Base-by-base conservation (phyloP, 2,329 filamentous ascomycete genomes). In the Leptographium wingfieldii region DNA sequence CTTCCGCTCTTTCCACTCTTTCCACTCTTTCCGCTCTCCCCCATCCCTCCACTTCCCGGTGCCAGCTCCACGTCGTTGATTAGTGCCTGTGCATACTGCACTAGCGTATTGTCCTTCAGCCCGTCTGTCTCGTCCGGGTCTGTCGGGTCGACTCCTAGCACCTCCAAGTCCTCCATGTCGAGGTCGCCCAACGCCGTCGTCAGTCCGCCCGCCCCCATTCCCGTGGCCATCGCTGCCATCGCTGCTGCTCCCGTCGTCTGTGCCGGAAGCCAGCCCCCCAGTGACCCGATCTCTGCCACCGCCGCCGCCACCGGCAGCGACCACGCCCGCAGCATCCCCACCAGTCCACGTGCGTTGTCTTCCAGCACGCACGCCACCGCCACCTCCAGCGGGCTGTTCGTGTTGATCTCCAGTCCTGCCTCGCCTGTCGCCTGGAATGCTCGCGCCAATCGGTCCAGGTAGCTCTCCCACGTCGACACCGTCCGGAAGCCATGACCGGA, bases 331-430 rank as follows among this genome's bases (percentile, higher is more conserved):
- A 96, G 72, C 55, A 96, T 80, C 11, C 84, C 82, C 56, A 96
- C 74, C 6, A 89, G 83, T 29, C 84, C 87, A 69, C 91, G 87
- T 43, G 88, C 76, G 63, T 95, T 90, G 57, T 88, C 88, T 70
- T 96, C 90, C 62, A 96, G 86, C 3, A 90, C 80, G 59, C 86
- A 91, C 4, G 88, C 91, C 57, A 96, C 75, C 3, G 85, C 90
- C 43, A 96, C 85, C 69, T 96, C 90, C 43, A 94, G 78, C 1
- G 84, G 77, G 65, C 88, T 87, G 65, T 86, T 78, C 0, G 85
- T 81, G 71, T 96, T 90, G 63, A 95, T 83, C 63, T 85, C 80
- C 67, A 95, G 88, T 52, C 90, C 85, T 0, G 86, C 83, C 5
- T 81, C 76, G 27, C 85, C 80, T 40, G 84, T 83, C 31, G 85